Percentiles rank a stretch among this genome's conserved stretches.
These are phyloP conservation scores for Phanerodontia chrysosporium DNA, from an alignment of 768 basidiomycete genomes.

Conservation along the genomic window DNA sequence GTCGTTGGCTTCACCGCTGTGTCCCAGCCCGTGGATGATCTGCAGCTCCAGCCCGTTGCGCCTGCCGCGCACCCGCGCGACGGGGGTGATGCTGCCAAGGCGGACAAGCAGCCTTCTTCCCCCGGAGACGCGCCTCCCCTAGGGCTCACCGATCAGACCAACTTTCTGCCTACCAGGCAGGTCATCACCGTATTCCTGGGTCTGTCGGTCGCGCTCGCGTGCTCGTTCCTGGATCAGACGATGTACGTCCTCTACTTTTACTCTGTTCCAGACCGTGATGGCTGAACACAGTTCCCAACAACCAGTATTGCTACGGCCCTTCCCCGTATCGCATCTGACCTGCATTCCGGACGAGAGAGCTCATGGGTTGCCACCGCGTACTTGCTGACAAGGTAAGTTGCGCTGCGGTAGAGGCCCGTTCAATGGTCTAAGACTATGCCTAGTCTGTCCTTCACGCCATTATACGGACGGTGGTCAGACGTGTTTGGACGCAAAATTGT, in stretches of 20 bases:
- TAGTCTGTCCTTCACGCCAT: slow-evolving; percentile 13
- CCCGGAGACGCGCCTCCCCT: neutral
- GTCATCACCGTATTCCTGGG: slow-evolving; percentile 18
- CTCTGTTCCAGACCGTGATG: neutral
- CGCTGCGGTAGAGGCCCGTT: too few species aligned
- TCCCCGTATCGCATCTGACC: slow-evolving; percentile 15
- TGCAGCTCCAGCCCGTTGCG: neutral
- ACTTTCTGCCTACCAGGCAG: slow-evolving; percentile 17
- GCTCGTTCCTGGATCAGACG: slow-evolving; percentile 19
- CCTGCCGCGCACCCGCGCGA: neutral
- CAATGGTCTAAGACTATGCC: too few species aligned
- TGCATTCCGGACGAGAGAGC: slow-evolving; percentile 12
- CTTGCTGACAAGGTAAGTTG: slow-evolving; percentile 13
- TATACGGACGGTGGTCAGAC: slow-evolving; percentile 21
- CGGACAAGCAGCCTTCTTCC: neutral
- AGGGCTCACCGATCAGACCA: slow-evolving; percentile 19
- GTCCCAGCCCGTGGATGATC: neutral
- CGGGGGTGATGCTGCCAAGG: neutral
- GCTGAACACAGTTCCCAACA: neutral
- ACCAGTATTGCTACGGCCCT: slow-evolving; percentile 18
- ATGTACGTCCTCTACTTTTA: slow-evolving; percentile 10
- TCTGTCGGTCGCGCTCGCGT: slow-evolving; percentile 15
- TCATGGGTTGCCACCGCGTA: slow-evolving; percentile 18
- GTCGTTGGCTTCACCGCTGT: neutral
- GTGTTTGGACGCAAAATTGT: slow-evolving; percentile 18